A percentile compares a stretch with the other conserved stretches of the same genome.
These are phyloP conservation scores for Aspergillus fijiensis DNA, from an alignment of 2,329 filamentous ascomycete genomes.

Conservation along the genomic window DNA sequence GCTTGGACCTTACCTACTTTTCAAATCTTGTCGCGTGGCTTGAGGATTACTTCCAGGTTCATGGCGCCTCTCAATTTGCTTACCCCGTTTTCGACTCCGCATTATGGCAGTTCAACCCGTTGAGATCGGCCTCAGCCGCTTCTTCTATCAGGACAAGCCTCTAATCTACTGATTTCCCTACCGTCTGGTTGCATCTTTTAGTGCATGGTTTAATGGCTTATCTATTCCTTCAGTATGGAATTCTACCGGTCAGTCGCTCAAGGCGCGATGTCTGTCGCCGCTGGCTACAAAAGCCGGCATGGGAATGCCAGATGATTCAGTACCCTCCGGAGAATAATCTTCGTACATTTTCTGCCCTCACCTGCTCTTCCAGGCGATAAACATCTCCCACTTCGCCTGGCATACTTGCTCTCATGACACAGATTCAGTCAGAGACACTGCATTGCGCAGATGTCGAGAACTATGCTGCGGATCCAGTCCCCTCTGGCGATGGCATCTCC, in stretches of 20 bases:
- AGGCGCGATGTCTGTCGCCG: background rate
- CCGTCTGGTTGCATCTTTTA: background rate
- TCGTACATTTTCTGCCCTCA: background rate
- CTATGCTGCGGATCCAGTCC: constrained; percentile 5
- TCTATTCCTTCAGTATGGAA: background rate
- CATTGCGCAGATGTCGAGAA: constrained; percentile 14
- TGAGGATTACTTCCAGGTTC: background rate
- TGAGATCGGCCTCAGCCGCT: background rate
- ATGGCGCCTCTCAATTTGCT: background rate
- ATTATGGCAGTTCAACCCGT: background rate
- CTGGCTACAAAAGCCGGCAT: constrained; percentile 7
- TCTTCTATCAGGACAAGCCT: constrained; percentile 6
- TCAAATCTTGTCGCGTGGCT: background rate
- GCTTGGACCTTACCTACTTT: constrained; percentile 18
- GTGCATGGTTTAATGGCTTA: background rate
- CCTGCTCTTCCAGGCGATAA: background rate
- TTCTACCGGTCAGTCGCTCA: background rate
- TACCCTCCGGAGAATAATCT: background rate
- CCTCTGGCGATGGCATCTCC: constrained; percentile 6
- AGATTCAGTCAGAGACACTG: constrained; percentile 1
- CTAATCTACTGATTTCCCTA: background rate
- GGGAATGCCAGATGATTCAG: background rate
- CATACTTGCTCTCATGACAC: constrained; percentile 5
- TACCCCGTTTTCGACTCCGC: background rate
- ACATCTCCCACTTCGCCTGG: background rate